Evolutionary conservation across 140 eudicot species (phyloP).

Genomic region (Senecio squalidus): DNA sequence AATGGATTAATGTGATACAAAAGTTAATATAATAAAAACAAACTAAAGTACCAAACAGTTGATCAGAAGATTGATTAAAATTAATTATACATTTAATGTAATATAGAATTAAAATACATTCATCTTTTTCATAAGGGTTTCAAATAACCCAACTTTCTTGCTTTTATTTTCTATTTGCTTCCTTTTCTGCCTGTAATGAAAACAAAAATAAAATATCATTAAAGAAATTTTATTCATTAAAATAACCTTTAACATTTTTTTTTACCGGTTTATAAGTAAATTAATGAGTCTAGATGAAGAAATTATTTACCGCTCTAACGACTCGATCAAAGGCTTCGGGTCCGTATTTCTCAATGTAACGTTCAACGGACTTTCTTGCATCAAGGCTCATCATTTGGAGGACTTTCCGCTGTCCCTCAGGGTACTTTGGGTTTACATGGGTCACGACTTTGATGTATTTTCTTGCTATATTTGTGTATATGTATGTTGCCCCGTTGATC

Average conservation of each 20-base stretch:
- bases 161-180: slow-evolving; percentile 71
- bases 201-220: not conserved
- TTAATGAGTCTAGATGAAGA: not conserved
- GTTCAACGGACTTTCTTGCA: slow-evolving; percentile 83
- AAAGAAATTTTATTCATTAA: not conserved
- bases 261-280: not conserved
- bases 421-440: slow-evolving; percentile 53
- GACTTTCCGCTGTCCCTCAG: slow-evolving; percentile 74
- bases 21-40: no score
- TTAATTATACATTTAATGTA: no score
- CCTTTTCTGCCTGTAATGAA: slow-evolving; percentile 77
- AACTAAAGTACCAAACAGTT: no score
- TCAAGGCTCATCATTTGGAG: slow-evolving; percentile 98
- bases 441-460: slow-evolving; percentile 68
- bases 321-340: slow-evolving; percentile 91
- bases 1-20: no score
- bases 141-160: slow-evolving; percentile 13
- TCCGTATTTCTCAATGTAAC: slow-evolving; percentile 74
- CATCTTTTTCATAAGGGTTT: not conserved
- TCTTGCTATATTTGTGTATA: slow-evolving; percentile 68
- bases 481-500: slow-evolving; percentile 90
- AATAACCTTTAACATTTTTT: no score
- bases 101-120: not conserved
- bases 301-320: slow-evolving; percentile 87
- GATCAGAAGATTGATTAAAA: no score